These are phyloP conservation scores for Podila epigama DNA, from an alignment of 192 early-diverging fungal species.

Conservation along the genomic window DNA sequence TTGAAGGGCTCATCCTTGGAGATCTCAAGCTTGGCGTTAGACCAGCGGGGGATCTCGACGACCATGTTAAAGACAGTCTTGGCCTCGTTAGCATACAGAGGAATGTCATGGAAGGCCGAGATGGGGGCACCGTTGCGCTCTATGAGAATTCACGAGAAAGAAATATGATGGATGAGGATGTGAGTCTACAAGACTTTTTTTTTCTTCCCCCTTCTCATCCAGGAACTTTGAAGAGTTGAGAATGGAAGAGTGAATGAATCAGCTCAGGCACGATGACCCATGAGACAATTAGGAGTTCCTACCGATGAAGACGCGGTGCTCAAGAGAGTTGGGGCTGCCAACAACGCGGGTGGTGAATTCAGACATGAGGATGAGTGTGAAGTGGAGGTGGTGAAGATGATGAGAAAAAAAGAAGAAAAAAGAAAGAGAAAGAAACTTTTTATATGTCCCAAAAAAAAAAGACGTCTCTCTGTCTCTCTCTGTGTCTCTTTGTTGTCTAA, in stretches of 20 bases:
- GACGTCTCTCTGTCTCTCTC: background rate
- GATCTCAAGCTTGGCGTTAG: slow-evolving; percentile 99
- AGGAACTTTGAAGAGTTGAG: too few species aligned
- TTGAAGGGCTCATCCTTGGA: slow-evolving; percentile 96
- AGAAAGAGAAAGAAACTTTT: slow-evolving; percentile 11
- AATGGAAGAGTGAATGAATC: too few species aligned
- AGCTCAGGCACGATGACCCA: background rate
- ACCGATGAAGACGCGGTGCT: slow-evolving; percentile 92
- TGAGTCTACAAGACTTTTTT: background rate
- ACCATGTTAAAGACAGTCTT: slow-evolving; percentile 98
- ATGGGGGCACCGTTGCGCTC: slow-evolving; percentile 86
- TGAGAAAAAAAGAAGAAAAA: slow-evolving; percentile 2
- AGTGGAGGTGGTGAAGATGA: slow-evolving; percentile 3
- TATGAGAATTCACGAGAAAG: slow-evolving; percentile 46
- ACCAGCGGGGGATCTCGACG: slow-evolving; percentile 98
- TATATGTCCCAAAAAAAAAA: background rate
- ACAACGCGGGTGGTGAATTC: slow-evolving; percentile 84
- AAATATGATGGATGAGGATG: background rate
- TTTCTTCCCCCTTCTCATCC: too few species aligned
- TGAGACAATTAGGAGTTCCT: slow-evolving; percentile 1
- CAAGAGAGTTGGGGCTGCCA: slow-evolving; percentile 87
- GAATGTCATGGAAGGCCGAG: slow-evolving; percentile 99
- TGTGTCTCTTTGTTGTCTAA: too few species aligned
- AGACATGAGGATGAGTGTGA: slow-evolving; percentile 55
- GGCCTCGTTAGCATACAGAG: slow-evolving; percentile 89